phyloP scores from a whole-genome alignment of 2,329 filamentous ascomycete species.

The Aureobasidium sp. region DNA sequence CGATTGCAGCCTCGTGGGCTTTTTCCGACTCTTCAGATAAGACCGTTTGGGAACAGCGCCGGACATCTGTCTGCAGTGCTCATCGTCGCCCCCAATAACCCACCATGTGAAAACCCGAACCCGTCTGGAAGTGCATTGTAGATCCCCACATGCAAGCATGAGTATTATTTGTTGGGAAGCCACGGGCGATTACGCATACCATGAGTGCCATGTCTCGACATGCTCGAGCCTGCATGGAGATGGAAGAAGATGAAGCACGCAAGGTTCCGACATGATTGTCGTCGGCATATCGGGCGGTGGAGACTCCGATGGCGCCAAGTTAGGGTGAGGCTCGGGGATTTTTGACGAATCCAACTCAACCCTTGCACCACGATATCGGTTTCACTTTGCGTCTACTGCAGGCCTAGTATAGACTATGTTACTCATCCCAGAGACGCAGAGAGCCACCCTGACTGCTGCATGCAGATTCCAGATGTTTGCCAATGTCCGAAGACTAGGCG shows the following conservation, averaged over 20 bases:
- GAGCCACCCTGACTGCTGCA: background rate
- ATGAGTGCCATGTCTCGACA: background rate
- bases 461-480: background rate
- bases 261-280: background rate
- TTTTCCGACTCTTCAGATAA: background rate
- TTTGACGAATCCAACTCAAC: background rate
- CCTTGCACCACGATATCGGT: background rate
- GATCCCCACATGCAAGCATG: background rate
- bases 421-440: background rate
- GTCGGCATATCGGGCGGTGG: background rate
- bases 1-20: background rate
- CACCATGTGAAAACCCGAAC: background rate
- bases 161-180: slow-evolving; percentile 1
- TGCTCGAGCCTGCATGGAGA: background rate
- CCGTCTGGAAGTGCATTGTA: slow-evolving; percentile 1
- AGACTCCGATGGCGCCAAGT: background rate
- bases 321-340: background rate
- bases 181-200: background rate
- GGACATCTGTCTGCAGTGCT: background rate
- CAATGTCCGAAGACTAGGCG: background rate
- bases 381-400: background rate
- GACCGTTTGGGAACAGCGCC: background rate
- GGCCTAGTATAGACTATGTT: background rate
- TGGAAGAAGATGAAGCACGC: background rate
- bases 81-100: background rate